Base-by-base conservation (phyloP, 768 basidiomycete genomes). In the Pleurotus platypus region DNA sequence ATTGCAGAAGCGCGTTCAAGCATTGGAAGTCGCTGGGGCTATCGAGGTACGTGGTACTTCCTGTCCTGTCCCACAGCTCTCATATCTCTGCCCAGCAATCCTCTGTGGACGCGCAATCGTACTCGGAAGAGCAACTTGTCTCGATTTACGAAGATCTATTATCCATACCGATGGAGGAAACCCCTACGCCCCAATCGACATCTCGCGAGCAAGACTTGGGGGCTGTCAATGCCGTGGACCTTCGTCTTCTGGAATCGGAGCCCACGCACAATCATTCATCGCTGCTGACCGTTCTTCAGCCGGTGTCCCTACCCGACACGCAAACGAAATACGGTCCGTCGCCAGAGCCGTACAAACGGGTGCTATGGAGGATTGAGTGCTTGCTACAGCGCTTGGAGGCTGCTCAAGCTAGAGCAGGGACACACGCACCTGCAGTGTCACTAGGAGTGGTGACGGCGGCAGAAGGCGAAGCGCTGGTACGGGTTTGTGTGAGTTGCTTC, bases 391-490 rank as follows among this genome's bases (percentile, higher is more conserved):
- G 38, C 20, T 58, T 20, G 15, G 45, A 49, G 51, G 42, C 5
- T 27, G 45, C 7, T 7, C 58, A 49, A 46, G 58, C 12, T 26
- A 57, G 51, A 49, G 49, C 58, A 39, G 39, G 61, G 56, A 45
- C 61, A n/a, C 58, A 66, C 9, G 49, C 56, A 22, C 58, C 67
- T 8, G 49, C 56, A 22, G 61, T 84, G 16, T 77, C 80, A 15
- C 63, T 82, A 2, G 72, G 75, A 13, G 55, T 85, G 8, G 65
- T 89, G 16, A 78, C 85, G 0, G 47, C 69, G 15, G 59, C 68
- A 8, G 86, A 90, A 65, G 84, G 81, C 70, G 70, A 78, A 43
- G 78, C 82, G 1, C 69, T 89, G 4, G 69, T 88, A 2, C 74
- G 84, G 13, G 63, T 75, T 48, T 78, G 73, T 43, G 83, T 86